Evolutionary conservation across 139 green algal genomes (phyloP), one percentile per base, ranked within the genome.

Genomic region (Monoraphidium neglectum): DNA sequence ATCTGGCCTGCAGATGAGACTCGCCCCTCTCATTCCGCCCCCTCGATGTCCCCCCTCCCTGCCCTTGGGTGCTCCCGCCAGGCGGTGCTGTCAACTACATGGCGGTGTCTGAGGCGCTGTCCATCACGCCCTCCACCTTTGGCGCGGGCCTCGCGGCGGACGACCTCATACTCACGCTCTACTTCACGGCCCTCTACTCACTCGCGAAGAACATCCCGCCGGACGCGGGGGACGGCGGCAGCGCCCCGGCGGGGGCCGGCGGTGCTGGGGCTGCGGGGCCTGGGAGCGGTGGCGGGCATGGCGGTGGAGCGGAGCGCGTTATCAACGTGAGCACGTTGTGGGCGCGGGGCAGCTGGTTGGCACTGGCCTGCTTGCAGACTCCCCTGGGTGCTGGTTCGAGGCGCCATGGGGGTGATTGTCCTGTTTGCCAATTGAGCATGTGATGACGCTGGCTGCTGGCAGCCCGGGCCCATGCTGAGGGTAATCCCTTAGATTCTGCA

Each of bases 31-130:
- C 43, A 51, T 12, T 12, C 43, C 43, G 8, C 12, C 43, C 8
- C 43, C 43, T 51, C 26, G 12, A 62, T 6, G 12, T 23, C 12
- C 54, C 8, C 26, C 15, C 24, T 30, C 23, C 26, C 24, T 30
- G n/a, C 23, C 23, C 59, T 15, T 82, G 65, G 15, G 13, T 57
- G 49, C 15, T n/a, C n/a, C n/a, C n/a, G n/a, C n/a, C 8, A 51
- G 43, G 92, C 28, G 90, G 90, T 3, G 89, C 90, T 0, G 90
- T 98, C 36, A 98, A 98, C 87, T 98, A 97, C 79, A 93, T 98
- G 75, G 91, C 87, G 30, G 88, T 95, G 4, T 78, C 81, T 4
- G 88, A 94, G n/a, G 66, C 86, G 3, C 79, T 95, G 30, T 30
- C 36, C 28, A 77, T 96, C 6, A 69, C 70, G 1, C 79, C 89